phyloP scores from a whole-genome alignment of 805 yeast genomes.

The Clavispora fructus region DNA sequence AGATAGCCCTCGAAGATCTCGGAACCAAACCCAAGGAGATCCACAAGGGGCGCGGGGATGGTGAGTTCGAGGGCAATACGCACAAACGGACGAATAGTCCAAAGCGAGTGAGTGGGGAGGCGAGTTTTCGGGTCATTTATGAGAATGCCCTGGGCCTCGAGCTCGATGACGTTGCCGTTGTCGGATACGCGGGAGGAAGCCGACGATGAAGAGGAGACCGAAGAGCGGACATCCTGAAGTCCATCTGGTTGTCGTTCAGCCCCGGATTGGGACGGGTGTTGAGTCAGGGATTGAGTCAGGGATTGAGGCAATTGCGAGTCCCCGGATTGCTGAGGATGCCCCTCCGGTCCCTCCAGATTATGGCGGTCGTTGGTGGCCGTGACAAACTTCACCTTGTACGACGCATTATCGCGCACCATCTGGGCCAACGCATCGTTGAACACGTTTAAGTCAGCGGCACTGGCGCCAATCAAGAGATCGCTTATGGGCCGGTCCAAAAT shows the following conservation, averaged over 20 bases:
- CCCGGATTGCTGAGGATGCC: no score
- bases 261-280: no score
- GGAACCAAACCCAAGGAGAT: constrained; percentile 83
- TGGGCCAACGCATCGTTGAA: constrained; percentile 65
- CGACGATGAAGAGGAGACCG: neutral
- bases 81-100: constrained; percentile 80
- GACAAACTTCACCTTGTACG: constrained; percentile 71
- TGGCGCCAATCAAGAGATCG: constrained; percentile 57
- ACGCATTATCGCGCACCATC: constrained; percentile 68
- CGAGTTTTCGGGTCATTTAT: constrained; percentile 57
- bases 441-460: constrained; percentile 57
- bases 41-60: constrained; percentile 64
- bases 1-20: constrained; percentile 76
- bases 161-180: constrained; percentile 59
- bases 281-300: no score
- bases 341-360: no score
- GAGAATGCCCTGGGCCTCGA: constrained; percentile 92
- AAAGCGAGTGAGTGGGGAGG: constrained; percentile 78
- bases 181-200: constrained; percentile 36
- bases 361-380: constrained; percentile 40
- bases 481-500: constrained; percentile 55
- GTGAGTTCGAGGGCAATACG: constrained; percentile 61
- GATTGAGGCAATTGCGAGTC: neutral
- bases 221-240: neutral
- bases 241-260: neutral